Base-by-base conservation (phyloP, 306 rosid species). In the Myrica gale region DNA sequence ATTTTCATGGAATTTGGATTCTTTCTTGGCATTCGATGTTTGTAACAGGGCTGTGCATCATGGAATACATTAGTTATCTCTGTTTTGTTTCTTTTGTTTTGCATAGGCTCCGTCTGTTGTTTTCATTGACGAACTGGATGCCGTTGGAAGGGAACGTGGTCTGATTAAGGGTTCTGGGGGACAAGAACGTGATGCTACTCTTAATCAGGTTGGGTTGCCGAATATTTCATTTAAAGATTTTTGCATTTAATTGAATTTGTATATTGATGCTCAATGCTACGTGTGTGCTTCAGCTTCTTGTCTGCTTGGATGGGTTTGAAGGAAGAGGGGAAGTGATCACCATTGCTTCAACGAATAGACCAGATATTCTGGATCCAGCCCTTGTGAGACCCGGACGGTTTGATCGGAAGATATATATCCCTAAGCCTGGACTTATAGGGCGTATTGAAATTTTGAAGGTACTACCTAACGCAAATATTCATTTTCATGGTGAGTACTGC, bases 81-180 rank as follows among this genome's bases (percentile, higher is more conserved):
- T 65, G 16, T 82, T 57, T 13, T 53, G 21, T 13, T 13, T 53
- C 2, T 13, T 51, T 79, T 45, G 52, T 42, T 72, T 50, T 80
- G 69, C 78, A 66, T 74, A 95, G 98, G 98, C 98, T 77, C 98
- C 98, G 26, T 95, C 98, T 17, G 98, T 95, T 75, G 98, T 95
- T 81, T 95, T 95, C 82, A 95, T 95, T 68, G 98, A 95, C 81
- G 98, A 95, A 84, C 87, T 95, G 72, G 98, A 95, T 85, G 98
- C 98, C 11, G 98, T 95, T 71, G 98, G 98, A 80, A 92, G 98
- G 86, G 97, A 88, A 81, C 98, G 98, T 85, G 98, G 98, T 71
- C 81, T 95, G 90, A 95, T 95, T 71, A 95, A 95, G 85, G 98
- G 98, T 79, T 95, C 97, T 60, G 98, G 98, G 78, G 98, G 98